phyloP scores from a whole-genome alignment of 345 rosid genomes.

The Gossypium thurberi region DNA sequence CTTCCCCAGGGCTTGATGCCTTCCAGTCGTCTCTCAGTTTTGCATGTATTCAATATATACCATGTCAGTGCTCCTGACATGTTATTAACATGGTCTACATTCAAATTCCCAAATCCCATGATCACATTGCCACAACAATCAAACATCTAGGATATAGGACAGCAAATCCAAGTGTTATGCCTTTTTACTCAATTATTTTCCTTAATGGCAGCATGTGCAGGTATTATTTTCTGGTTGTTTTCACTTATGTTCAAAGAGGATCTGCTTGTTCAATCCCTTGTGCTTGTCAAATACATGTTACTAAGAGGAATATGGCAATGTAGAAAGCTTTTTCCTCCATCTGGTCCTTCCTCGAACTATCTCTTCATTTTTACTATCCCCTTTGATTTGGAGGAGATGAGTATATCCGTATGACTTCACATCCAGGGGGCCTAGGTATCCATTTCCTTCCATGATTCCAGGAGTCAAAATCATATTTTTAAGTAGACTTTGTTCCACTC shows the following conservation, averaged over 20 bases:
- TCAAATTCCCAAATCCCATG: neutral
- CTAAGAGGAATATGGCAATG: constrained; percentile 21
- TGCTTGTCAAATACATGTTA: neutral
- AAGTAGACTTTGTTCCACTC: constrained; percentile 17
- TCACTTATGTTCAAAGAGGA: constrained; percentile 5
- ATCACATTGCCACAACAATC: neutral
- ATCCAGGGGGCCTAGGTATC: constrained; percentile 29
- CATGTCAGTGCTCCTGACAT: neutral
- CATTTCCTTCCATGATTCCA: constrained; percentile 28
- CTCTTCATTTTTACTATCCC: constrained; percentile 34
- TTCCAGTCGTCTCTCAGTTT: neutral
- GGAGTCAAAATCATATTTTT: constrained; percentile 34
- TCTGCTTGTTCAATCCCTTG: constrained; percentile 3
- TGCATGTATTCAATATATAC: neutral
- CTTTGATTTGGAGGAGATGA: constrained; percentile 43
- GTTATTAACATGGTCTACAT: neutral
- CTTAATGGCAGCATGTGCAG: neutral
- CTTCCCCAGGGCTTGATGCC: neutral
- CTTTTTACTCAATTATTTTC: neutral
- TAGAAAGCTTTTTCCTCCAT: constrained; percentile 39
- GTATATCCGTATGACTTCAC: constrained; percentile 32
- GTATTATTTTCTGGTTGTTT: neutral
- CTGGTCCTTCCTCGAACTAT: constrained; percentile 53
- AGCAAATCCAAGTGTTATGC: neutral
- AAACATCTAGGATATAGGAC: neutral